Conservation (phyloP, 2,329 filamentous ascomycete genomes). For the Salinomyces thailandicus region DNA sequence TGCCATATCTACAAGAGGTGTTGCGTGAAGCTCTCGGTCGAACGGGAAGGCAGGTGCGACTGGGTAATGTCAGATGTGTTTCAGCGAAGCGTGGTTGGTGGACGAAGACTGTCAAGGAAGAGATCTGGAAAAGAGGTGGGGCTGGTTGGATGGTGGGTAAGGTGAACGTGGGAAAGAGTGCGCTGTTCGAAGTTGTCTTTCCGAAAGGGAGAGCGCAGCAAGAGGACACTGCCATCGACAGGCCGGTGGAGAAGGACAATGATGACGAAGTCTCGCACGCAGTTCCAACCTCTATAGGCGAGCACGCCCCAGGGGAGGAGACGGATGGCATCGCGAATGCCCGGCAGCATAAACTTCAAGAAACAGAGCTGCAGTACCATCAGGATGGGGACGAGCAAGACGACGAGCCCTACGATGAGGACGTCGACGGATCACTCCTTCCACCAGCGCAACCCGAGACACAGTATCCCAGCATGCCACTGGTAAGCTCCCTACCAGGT, state of each 20-base stretch:
- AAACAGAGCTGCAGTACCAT: constrained; percentile 3
- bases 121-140: constrained; percentile 73
- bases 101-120: constrained; percentile 75
- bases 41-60: constrained; percentile 56
- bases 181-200: constrained; percentile 76
- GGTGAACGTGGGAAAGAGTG: constrained; percentile 94
- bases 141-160: constrained; percentile 97
- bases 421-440: constrained; percentile 42
- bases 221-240: background rate
- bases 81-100: constrained; percentile 84
- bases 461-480: constrained; percentile 71
- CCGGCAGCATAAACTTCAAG: constrained; percentile 3
- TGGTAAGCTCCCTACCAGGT: constrained; percentile 77
- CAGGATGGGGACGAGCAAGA: constrained; percentile 7
- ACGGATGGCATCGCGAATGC: background rate
- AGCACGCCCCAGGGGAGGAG: constrained; percentile 1
- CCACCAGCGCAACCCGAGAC: constrained; percentile 65
- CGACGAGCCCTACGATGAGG: constrained; percentile 17
- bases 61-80: constrained; percentile 80
- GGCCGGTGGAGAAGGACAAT: background rate
- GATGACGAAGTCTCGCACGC: background rate
- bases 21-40: constrained; percentile 66
- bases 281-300: constrained; percentile 1
- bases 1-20: constrained; percentile 72
- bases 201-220: constrained; percentile 49